Base-by-base conservation (phyloP, 75 land plant species). In the Selaginella tamariscina region DNA sequence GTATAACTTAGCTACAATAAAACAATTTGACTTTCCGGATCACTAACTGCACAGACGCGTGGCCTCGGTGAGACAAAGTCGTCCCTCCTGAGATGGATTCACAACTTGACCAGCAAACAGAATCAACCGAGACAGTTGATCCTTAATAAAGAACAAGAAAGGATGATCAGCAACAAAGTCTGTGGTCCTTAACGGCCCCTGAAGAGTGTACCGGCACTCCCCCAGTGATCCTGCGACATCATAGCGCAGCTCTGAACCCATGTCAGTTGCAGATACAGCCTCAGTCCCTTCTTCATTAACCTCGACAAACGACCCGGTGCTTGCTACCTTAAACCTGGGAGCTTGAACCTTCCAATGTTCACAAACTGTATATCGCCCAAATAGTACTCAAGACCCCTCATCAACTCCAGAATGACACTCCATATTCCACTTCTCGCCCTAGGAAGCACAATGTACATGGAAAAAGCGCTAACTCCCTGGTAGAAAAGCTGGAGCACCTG, bases 281-380 rank as follows among this genome's bases (percentile, higher is more conserved):
- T 86, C 90, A 28, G 95, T 89, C 24, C 98, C 98, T 73, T 86
- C 82, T 68, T 93, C 98, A 70, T 89, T 93, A n/a, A 89, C 95
- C 55, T 93, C 95, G 21, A 93, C 72, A 70, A 83, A 81, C 13
- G 90, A 74, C 33, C 86, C 84, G 55, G 71, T 66, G 2, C 65
- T 66, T 2, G 86, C 78, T 27, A 82, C 86, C 65, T 89, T 86
- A 67, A 84, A 77, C 29, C 81, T 1, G 98, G 98, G 0, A 93
- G 64, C 73, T 64, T 71, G 69, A 93, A 84, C 1, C 74, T 70
- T 0, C 75, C 69, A 1, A 86, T 79, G 29, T 66, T 32, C 2
- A 84, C 83, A 56, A 82, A 76, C 22, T 77, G 74, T 0, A 81
- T 74, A 27, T 89, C 24, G 64, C 81, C 80, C 1, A 49, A 23